Evolutionary conservation across 2,329 filamentous ascomycete genomes (phyloP).

Genomic region (Phialophora expanda): DNA sequence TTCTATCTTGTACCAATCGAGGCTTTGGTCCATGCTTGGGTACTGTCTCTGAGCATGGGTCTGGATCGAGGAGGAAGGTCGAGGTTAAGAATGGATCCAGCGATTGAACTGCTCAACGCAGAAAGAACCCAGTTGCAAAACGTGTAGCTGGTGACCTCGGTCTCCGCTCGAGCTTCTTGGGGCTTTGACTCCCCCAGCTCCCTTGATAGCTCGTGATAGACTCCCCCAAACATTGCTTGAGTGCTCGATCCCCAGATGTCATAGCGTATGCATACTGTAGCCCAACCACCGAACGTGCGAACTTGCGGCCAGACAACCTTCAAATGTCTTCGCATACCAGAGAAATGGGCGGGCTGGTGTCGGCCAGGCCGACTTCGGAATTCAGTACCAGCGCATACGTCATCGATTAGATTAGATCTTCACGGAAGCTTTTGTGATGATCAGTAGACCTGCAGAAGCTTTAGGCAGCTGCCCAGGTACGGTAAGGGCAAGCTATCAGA

Average conservation of each 20-base stretch:
- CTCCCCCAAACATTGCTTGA: not conserved
- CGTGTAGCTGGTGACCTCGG: not conserved
- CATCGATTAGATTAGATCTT: slow-evolving; percentile 12
- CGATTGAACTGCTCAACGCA: not conserved
- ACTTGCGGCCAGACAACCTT: not conserved
- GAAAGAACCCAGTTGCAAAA: not conserved
- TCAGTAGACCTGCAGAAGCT: slow-evolving; percentile 5
- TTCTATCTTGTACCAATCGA: not conserved
- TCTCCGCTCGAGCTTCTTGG: not conserved
- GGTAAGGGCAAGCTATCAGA: not conserved
- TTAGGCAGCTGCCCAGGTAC: slow-evolving; percentile 20
- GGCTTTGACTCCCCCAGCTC: not conserved
- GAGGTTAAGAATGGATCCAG: not conserved
- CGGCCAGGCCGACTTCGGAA: slow-evolving; percentile 9
- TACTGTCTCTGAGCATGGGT: not conserved
- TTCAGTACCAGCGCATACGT: not conserved
- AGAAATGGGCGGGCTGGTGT: not conserved
- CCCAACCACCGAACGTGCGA: not conserved
- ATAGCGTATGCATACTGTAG: not conserved
- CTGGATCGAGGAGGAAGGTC: not conserved
- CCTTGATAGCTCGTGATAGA: not conserved
- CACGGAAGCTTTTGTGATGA: not conserved
- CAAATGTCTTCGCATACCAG: not conserved
- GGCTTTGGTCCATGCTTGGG: not conserved
- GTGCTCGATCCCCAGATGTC: not conserved